These are phyloP conservation scores for Pontederia paniculata DNA, from an alignment of 176 grass and related monocot species.

Conservation along the genomic window DNA sequence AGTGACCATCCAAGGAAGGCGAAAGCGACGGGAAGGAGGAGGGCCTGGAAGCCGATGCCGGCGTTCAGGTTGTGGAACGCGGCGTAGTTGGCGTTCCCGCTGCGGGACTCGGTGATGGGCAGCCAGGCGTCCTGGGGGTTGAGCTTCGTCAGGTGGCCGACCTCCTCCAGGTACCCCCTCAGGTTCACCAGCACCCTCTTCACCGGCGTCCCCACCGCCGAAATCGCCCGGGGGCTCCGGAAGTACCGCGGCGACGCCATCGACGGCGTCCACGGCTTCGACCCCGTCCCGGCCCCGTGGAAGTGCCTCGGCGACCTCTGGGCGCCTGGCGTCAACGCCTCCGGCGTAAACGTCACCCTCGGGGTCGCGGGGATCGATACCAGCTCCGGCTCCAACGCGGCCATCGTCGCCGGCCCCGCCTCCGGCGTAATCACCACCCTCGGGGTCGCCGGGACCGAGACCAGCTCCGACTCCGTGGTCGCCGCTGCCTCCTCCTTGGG, in stretches of 20 bases:
- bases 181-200: conserved; percentile 69
- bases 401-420: conserved; percentile 62
- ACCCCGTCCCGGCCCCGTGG: conserved; percentile 25
- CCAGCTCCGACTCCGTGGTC: too few relatives aligned
- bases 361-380: conserved; percentile 91
- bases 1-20: conserved; percentile 63
- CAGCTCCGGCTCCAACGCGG: conserved; percentile 65
- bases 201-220: conserved; percentile 49
- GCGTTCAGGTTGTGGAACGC: conserved; percentile 94
- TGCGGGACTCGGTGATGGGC: conserved; percentile 90
- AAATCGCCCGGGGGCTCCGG: conserved; percentile 27
- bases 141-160: conserved; percentile 82
- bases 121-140: conserved; percentile 97
- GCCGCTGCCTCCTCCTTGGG: background rate
- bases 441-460: too few relatives aligned
- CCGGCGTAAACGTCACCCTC: conserved; percentile 37
- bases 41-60: conserved; percentile 87
- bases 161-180: conserved; percentile 89
- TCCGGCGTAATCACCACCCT: conserved; percentile 4
- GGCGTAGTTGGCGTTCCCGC: conserved; percentile 79
- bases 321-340: conserved; percentile 7
- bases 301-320: conserved; percentile 8
- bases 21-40: conserved; percentile 87
- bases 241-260: conserved; percentile 26
- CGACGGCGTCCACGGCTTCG: conserved; percentile 23